Evolutionary conservation across 805 yeast species (phyloP).

Genomic region (Kodamaea hsintzibuensis): DNA sequence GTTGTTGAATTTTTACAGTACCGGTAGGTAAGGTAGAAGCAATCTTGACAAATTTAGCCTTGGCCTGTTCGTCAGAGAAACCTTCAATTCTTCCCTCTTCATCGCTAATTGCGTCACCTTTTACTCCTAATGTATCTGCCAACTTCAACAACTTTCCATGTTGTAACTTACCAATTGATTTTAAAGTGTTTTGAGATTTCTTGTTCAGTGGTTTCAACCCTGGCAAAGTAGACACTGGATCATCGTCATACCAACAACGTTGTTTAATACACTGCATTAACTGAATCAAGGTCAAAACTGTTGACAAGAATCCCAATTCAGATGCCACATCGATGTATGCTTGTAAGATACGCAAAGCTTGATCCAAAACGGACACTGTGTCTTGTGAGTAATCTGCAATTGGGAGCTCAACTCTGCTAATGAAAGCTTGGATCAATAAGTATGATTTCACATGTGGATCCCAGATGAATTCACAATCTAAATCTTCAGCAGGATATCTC

Average conservation of each 20-base stretch:
- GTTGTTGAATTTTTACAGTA: constrained; percentile 42
- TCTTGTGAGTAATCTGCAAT: constrained; percentile 95
- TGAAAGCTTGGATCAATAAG: constrained; percentile 69
- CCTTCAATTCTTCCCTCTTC: background rate
- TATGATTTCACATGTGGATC: constrained; percentile 85
- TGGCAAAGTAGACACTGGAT: constrained; percentile 59
- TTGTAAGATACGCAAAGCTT: constrained; percentile 88
- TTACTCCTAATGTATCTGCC: constrained; percentile 42
- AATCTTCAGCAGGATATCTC: constrained; percentile 58
- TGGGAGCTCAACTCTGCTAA: constrained; percentile 75
- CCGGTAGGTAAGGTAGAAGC: constrained; percentile 66
- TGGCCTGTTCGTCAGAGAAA: constrained; percentile 14
- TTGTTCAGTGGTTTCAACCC: constrained; percentile 30
- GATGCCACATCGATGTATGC: constrained; percentile 90
- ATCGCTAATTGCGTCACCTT: constrained; percentile 4
- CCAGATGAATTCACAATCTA: constrained; percentile 68
- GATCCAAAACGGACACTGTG: constrained; percentile 90
- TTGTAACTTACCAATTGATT: constrained; percentile 44
- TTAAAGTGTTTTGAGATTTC: constrained; percentile 26
- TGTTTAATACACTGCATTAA: constrained; percentile 89
- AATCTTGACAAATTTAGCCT: constrained; percentile 51
- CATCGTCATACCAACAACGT: constrained; percentile 82
- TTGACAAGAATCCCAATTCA: constrained; percentile 69
- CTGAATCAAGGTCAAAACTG: constrained; percentile 61
- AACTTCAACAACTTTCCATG: constrained; percentile 33